Evolutionary conservation across 306 rosid species (phyloP), one percentile per base, ranked within the genome.

Genomic region (Carpinus fangiana): DNA sequence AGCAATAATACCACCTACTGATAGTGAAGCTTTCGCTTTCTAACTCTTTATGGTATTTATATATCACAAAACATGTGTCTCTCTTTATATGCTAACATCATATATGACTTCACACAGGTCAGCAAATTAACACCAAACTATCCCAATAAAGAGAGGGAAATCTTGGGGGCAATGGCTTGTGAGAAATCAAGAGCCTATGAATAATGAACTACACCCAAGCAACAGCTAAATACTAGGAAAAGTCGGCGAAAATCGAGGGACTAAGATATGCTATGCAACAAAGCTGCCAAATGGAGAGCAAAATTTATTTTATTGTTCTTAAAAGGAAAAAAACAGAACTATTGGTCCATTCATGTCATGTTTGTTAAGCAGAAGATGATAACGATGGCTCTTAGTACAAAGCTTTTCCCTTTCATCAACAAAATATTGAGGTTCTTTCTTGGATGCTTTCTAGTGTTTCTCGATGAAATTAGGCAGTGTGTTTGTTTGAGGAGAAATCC

Each of bases 141-240:
- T 54, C 26, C 18, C 41, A 6, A 50, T 38, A 67, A 67, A 64
- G 76, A 4, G 76, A 67, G 70, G 12, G 34, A 31, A 31, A 31
- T 31, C 34, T 31, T 31, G 34, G 34, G 26, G 0, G 34, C 34
- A 31, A 31, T 31, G 34, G 2, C 34, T 31, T 31, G 34, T 31
- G 34, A 2, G 34, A 31, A 31, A 31, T 31, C n/a, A 20, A 31
- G 4, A 14, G 21, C 14, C 20, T 17, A 11, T 10, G 65, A 11
- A 21, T 59, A 23, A 53, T 17, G 12, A 62, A 10, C 31, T 8
- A 34, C 71, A 74, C 73, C 52, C 56, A 18, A 48, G 69, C 66
- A 34, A 79, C 79, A 71, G 78, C 72, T 59, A 73, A 53, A 73
- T 2, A 73, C 45, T 45, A 28, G 34, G n/a, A 34, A 45, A 54